Evolutionary conservation across 2,329 filamentous ascomycete species (phyloP).

Genomic region (Curvularia sp.): DNA sequence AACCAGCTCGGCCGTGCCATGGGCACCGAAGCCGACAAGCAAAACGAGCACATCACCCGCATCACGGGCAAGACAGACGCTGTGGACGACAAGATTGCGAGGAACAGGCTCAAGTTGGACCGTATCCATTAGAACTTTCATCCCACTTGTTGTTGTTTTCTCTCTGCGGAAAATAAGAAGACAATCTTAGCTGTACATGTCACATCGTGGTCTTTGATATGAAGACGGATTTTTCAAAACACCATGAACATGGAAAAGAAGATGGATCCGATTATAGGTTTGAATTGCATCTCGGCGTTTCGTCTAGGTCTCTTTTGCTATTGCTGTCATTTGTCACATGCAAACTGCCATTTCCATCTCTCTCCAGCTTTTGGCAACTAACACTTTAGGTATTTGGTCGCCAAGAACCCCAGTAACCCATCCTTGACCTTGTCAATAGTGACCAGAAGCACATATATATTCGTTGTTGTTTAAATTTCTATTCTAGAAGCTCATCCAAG

Average conservation of each 20-base stretch:
- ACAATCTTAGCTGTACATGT: background rate
- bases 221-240: background rate
- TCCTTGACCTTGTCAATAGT: background rate
- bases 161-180: background rate
- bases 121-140: conserved; percentile 59
- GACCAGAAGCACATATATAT: background rate
- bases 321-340: background rate
- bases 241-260: background rate
- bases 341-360: background rate
- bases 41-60: conserved; percentile 78
- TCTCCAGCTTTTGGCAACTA: background rate
- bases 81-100: conserved; percentile 76
- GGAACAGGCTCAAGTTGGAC: conserved; percentile 76
- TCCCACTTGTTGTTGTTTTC: background rate
- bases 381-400: background rate
- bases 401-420: background rate
- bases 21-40: conserved; percentile 74
- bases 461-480: background rate
- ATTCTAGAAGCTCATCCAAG: conserved; percentile 11
- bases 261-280: background rate
- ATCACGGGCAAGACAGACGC: conserved; percentile 84
- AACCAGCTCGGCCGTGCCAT: conserved; percentile 78
- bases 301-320: background rate
- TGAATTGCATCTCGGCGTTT: background rate
- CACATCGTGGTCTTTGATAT: background rate